Evolutionary conservation across 345 rosid species (phyloP), one percentile per base, ranked within the genome.

Genomic region (Mangifera indica): DNA sequence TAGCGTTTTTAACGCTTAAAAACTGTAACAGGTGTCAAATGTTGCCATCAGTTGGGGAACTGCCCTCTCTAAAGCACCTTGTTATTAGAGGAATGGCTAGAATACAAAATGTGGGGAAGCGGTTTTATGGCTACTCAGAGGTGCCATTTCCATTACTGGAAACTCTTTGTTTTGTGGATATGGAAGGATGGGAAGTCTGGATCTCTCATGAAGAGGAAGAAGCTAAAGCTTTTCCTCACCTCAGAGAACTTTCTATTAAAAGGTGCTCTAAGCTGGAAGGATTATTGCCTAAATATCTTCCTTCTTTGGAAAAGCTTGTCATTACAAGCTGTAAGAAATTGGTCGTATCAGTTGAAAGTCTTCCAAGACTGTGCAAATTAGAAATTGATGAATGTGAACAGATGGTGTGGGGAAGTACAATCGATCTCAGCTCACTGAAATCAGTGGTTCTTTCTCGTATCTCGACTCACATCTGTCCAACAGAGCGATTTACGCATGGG

Each of bases 171-270:
- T 81, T 84, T 72, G n/a, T 55, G n/a, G 52, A 13, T 11, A 68
- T 81, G 81, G 53, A 17, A 14, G 72, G 73, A 73, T 81, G 83
- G 87, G 70, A 74, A 45, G 74, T 60, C 21, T 79, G 87, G 83
- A 34, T 34, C 64, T 24, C 76, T 20, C 63, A 51, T 2, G 59
- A 52, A 73, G 55, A 4, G 0, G n/a, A 18, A 10, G 65, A 68
- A 40, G 67, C 6, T 63, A 76, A 71, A 24, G 66, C 45, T 24
- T 81, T 84, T 60, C 80, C 84, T 32, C 20, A 73, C 24, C 78
- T 79, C 32, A 72, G 57, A 18, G 52, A 77, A 55, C 81, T 84
- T 61, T 24, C 44, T 4, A 72, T 84, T 69, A 10, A 44, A 53
- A 34, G 21, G 25, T 84, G 84, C 66, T 74, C 81, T 44, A 72